These are phyloP conservation scores for Naganishia onofrii DNA, from an alignment of 768 basidiomycete species.

Conservation along the genomic window DNA sequence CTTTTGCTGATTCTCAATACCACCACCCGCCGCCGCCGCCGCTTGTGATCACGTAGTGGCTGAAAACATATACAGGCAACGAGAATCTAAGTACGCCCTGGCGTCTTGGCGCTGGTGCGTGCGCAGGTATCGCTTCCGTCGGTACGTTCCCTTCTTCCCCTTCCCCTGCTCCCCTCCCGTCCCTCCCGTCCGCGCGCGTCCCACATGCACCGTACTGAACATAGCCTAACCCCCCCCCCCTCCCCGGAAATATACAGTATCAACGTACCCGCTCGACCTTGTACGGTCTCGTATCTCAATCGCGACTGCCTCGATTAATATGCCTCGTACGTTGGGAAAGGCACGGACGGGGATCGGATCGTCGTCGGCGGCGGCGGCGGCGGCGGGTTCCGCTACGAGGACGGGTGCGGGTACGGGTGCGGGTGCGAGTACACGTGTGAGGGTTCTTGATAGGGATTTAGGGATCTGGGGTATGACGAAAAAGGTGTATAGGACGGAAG, in stretches of 20 bases:
- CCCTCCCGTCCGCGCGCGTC: background rate
- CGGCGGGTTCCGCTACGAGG: too few relatives aligned
- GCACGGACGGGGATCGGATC: constrained; percentile 34
- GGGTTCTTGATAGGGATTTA: constrained; percentile 53
- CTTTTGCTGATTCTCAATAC: too few relatives aligned
- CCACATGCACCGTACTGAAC: too few relatives aligned
- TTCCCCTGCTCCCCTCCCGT: too few relatives aligned
- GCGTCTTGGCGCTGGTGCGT: constrained; percentile 76
- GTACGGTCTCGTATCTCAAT: constrained; percentile 89
- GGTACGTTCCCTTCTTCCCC: constrained; percentile 67
- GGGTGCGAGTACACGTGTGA: constrained; percentile 28
- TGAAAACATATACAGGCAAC: constrained; percentile 69
- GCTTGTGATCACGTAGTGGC: too few relatives aligned
- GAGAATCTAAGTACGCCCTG: constrained; percentile 82
- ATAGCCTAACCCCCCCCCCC: too few relatives aligned
- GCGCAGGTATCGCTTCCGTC: constrained; percentile 92
- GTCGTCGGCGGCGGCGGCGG: constrained; percentile 33
- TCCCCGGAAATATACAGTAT: constrained; percentile 32
- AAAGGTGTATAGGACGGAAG: constrained; percentile 88
- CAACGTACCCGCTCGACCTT: constrained; percentile 79
- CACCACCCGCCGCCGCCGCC: too few relatives aligned
- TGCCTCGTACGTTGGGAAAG: constrained; percentile 4
- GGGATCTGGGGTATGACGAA: constrained; percentile 81
- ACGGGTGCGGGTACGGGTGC: too few relatives aligned
- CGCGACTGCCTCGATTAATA: constrained; percentile 74